Conservation (phyloP, 78 protist species). For the Dictyostelium purpureum region DNA sequence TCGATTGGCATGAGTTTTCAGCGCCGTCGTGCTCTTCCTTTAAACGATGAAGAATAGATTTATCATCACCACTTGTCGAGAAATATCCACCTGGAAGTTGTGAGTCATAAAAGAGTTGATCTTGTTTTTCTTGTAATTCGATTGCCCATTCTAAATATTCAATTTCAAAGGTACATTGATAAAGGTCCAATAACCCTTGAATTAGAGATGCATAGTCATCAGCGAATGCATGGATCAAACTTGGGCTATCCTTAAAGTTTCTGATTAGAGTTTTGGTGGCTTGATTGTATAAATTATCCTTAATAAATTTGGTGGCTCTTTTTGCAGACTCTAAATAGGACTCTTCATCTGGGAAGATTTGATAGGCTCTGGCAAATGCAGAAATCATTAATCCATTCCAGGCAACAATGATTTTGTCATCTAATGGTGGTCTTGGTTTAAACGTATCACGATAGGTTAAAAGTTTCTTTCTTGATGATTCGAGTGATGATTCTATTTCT, state of each 20-base stretch:
- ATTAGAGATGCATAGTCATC: constrained; percentile 86
- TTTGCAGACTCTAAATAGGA: constrained; percentile 40
- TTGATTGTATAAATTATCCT: constrained; percentile 11
- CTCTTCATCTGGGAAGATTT: constrained; percentile 1
- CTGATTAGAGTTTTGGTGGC: constrained; percentile 14
- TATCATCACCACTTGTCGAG: constrained; percentile 12
- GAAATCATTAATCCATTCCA: constrained; percentile 91
- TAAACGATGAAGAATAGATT: not conserved
- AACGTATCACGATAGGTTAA: constrained; percentile 12
- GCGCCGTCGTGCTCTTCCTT: constrained; percentile 85
- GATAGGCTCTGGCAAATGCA: constrained; percentile 65
- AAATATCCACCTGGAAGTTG: constrained; percentile 55
- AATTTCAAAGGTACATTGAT: constrained; percentile 18
- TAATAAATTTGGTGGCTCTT: constrained; percentile 61
- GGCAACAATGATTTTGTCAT: constrained; percentile 85
- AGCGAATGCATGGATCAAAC: constrained; percentile 65
- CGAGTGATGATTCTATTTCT: not conserved
- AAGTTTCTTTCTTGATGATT: not conserved
- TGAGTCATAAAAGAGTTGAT: constrained; percentile 43
- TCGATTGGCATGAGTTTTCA: constrained; percentile 70
- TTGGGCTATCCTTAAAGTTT: constrained; percentile 74
- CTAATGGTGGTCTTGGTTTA: constrained; percentile 83
- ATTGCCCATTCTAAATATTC: constrained; percentile 49
- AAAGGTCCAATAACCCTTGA: constrained; percentile 79
- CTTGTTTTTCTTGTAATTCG: constrained; percentile 46